Percentiles rank a stretch among this genome's conserved stretches.
These are phyloP conservation scores for Cardamine chenopodiifolia DNA, from an alignment of 345 rosid genomes.

Conservation along the genomic window DNA sequence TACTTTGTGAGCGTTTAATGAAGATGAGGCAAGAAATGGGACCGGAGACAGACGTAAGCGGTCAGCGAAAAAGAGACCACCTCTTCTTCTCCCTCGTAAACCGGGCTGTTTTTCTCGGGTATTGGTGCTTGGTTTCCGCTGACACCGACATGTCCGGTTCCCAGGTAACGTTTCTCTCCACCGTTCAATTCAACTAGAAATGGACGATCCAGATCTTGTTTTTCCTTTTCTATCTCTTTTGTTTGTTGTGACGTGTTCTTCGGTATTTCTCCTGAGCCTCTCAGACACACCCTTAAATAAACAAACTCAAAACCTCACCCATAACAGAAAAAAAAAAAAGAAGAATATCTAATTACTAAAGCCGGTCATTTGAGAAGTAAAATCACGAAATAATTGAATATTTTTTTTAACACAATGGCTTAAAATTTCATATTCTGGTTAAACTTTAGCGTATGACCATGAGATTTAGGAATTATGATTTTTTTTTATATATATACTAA, in stretches of 20 bases:
- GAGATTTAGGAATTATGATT: no score
- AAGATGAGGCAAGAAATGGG: conserved; percentile 34
- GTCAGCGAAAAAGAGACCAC: conserved; percentile 42
- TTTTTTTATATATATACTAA: no score
- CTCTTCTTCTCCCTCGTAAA: conserved; percentile 44
- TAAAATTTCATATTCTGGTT: no score
- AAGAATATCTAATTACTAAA: no score
- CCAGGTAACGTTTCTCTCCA: conserved; percentile 25
- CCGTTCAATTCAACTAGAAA: conserved; percentile 34
- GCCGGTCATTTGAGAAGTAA: no score
- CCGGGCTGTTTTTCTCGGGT: conserved; percentile 57
- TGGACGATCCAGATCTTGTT: conserved; percentile 45
- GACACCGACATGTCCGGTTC: conserved; percentile 62
- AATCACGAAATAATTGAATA: no score
- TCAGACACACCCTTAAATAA: conserved; percentile 39
- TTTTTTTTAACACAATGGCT: background rate
- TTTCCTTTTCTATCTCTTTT: conserved; percentile 50
- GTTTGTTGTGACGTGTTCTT: conserved; percentile 49
- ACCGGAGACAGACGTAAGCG: conserved; percentile 42
- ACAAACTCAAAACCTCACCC: conserved; percentile 5
- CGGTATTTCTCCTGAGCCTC: conserved; percentile 43
- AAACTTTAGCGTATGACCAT: no score
- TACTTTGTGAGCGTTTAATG: conserved; percentile 37
- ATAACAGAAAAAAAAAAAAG: background rate
- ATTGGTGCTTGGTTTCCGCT: conserved; percentile 57